Percentiles rank a stretch among this genome's conserved stretches.
phyloP scores from a whole-genome alignment of 352 stramenopile species.

The Phytophthora citricola region DNA sequence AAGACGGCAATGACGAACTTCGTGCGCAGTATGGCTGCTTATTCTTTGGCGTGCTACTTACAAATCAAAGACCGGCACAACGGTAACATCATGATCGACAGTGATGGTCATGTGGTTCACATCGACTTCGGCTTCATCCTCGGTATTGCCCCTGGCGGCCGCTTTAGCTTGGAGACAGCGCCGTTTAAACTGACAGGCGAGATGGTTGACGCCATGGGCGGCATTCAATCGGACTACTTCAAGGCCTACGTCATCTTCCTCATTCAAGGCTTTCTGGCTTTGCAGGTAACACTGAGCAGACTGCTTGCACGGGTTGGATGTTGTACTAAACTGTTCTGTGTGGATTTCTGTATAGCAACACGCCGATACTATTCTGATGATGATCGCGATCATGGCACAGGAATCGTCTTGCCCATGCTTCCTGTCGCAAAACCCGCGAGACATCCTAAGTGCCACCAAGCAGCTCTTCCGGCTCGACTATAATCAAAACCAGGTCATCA shows the following conservation, averaged over 20 bases:
- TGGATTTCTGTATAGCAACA: conserved; percentile 68
- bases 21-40: conserved; percentile 96
- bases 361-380: conserved; percentile 93
- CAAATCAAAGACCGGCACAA: conserved; percentile 99
- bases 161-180: conserved; percentile 97
- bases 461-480: conserved; percentile 83
- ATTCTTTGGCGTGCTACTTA: conserved; percentile 98
- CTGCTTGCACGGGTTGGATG: conserved; percentile 1
- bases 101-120: conserved; percentile 96
- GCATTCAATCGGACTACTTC: conserved; percentile 91
- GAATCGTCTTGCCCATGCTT: conserved; percentile 98
- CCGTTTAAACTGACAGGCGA: conserved; percentile 99
- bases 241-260: conserved; percentile 98
- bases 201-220: conserved; percentile 98
- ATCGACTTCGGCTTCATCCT: conserved; percentile 99
- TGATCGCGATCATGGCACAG: conserved; percentile 97
- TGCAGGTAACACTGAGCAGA: conserved; percentile 74
- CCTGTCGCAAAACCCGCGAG: conserved; percentile 73
- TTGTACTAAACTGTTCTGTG: conserved; percentile 18
- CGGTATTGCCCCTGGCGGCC: conserved; percentile 94
- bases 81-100: conserved; percentile 99
- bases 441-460: conserved; percentile 81
- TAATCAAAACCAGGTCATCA: conserved; percentile 88
- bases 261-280: conserved; percentile 96
- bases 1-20: conserved; percentile 97